phyloP scores from a whole-genome alignment of 2,329 filamentous ascomycete species.

The Massarina eburnea region DNA sequence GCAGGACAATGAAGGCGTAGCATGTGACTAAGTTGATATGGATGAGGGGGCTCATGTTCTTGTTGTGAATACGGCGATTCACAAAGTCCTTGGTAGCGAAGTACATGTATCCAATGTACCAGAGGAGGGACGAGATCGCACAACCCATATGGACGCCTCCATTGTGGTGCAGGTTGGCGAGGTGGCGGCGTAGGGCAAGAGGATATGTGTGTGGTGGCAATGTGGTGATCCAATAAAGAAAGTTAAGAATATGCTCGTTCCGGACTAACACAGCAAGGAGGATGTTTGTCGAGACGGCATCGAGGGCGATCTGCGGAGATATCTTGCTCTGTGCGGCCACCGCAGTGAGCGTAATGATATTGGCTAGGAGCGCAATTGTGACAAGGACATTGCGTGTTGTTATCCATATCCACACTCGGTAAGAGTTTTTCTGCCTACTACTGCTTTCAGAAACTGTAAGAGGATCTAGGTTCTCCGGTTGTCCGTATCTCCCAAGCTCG shows the following conservation, averaged over 20 bases:
- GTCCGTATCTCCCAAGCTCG: too few species aligned
- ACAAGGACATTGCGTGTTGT: neutral
- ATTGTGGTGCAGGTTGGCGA: conserved; percentile 35
- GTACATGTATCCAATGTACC: conserved; percentile 48
- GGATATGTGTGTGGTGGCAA: conserved; percentile 27
- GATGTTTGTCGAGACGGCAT: conserved; percentile 39
- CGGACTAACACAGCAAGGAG: conserved; percentile 32
- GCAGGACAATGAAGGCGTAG: conserved; percentile 15
- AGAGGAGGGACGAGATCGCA: conserved; percentile 36
- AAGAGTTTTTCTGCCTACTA: neutral
- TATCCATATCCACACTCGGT: neutral
- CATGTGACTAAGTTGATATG: conserved; percentile 20
- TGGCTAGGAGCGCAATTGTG: neutral
- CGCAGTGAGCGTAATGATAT: neutral
- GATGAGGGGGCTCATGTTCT: conserved; percentile 3
- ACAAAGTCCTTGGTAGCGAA: conserved; percentile 30
- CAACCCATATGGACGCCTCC: conserved; percentile 40
- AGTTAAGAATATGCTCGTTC: conserved; percentile 36
- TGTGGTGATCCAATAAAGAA: conserved; percentile 28
- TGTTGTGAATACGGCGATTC: conserved; percentile 6
- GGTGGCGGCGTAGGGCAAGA: conserved; percentile 21
- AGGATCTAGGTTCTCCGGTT: too few species aligned
- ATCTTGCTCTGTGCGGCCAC: neutral
- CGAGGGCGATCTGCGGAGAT: conserved; percentile 11
- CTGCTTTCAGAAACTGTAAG: neutral